Evolutionary conservation across 225 moss, liverwort and hornwort species (phyloP).

Genomic region (Physcomitrellopsis africana): DNA sequence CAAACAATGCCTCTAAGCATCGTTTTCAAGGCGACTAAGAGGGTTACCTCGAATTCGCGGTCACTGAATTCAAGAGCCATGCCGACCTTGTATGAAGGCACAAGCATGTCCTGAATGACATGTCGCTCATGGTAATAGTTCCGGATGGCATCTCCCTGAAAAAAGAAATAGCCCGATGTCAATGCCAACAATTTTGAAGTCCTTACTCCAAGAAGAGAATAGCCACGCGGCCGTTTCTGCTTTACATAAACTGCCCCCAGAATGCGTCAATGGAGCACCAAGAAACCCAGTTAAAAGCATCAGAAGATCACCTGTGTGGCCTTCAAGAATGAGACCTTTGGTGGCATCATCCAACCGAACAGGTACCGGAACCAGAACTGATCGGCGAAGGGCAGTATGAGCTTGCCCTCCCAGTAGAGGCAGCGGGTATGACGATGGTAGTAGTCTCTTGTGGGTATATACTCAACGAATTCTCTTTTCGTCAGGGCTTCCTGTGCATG

Average conservation of each 20-base stretch:
- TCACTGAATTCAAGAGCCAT: slow-evolving; percentile 92
- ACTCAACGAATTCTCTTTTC: slow-evolving; percentile 84
- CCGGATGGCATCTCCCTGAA: slow-evolving; percentile 87
- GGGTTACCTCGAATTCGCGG: slow-evolving; percentile 77
- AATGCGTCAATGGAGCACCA: no score
- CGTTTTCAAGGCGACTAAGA: no score
- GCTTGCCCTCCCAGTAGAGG: slow-evolving; percentile 98
- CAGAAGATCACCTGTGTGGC: slow-evolving; percentile 70
- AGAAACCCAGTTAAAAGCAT: background rate
- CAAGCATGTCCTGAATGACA: slow-evolving; percentile 97
- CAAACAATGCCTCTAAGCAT: no score
- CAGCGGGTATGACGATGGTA: slow-evolving; percentile 97
- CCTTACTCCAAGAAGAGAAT: no score
- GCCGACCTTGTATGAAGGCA: slow-evolving; percentile 83
- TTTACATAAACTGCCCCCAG: no score
- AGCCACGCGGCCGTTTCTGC: no score
- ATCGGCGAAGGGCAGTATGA: slow-evolving; percentile 92
- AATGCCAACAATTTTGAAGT: background rate
- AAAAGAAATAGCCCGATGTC: background rate
- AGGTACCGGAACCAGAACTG: slow-evolving; percentile 91
- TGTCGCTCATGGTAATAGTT: slow-evolving; percentile 99
- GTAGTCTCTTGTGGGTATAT: slow-evolving; percentile 83
- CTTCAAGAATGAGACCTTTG: slow-evolving; percentile 96
- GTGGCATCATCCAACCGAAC: slow-evolving; percentile 99
- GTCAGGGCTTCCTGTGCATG: slow-evolving; percentile 76